Evolutionary conservation across 176 grass and related monocot species (phyloP).

Genomic region (Oryza meyeriana): DNA sequence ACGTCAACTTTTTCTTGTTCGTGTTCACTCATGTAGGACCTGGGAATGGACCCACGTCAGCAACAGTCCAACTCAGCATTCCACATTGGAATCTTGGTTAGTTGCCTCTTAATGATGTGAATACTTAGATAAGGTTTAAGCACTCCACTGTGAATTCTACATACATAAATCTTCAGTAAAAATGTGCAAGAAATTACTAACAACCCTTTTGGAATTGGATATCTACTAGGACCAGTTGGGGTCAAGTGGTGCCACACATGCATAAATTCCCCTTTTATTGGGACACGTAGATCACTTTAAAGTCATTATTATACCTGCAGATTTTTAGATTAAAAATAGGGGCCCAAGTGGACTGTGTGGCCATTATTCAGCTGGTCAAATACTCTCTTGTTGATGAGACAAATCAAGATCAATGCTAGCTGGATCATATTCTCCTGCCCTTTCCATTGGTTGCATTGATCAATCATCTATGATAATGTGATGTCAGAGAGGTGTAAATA

Average conservation of each 20-base stretch:
- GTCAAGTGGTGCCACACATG: background rate
- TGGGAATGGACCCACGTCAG: background rate
- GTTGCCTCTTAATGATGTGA: background rate
- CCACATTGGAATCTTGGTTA: slow-evolving; percentile 16
- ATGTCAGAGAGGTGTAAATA: background rate
- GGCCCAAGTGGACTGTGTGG: background rate
- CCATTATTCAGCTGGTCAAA: background rate
- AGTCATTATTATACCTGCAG: background rate
- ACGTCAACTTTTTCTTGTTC: slow-evolving; percentile 10
- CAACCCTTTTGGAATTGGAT: background rate
- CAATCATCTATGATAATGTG: background rate
- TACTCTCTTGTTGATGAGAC: background rate
- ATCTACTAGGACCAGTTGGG: background rate
- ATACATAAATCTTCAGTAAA: background rate
- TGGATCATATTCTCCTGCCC: background rate
- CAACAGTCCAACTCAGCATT: slow-evolving; percentile 40
- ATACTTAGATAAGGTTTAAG: background rate
- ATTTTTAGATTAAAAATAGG: background rate
- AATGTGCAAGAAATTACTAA: background rate
- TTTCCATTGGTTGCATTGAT: background rate
- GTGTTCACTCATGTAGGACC: background rate
- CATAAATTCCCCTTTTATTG: background rate
- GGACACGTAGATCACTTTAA: slow-evolving; percentile 6
- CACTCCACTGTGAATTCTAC: background rate
- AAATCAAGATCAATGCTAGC: background rate